These are phyloP conservation scores for Rosa lucieae DNA, from an alignment of 306 rosid species.

Conservation along the genomic window DNA sequence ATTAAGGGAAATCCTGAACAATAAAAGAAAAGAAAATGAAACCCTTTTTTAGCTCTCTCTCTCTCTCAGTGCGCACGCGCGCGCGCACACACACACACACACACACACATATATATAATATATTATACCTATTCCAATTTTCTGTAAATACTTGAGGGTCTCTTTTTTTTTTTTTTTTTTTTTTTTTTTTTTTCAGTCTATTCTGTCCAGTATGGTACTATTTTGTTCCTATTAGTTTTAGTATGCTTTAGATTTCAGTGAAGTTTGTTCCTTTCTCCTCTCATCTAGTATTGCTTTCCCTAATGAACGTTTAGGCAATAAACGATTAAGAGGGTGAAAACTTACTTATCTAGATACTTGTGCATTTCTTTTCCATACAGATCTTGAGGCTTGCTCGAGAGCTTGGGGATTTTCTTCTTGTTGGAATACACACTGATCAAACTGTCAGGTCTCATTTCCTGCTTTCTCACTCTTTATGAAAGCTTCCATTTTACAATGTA, in stretches of 20 bases:
- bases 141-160: no score
- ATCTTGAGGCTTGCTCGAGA: constrained; percentile 84
- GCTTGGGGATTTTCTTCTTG: constrained; percentile 95
- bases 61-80: no score
- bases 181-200: not conserved
- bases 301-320: not conserved
- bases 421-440: constrained; percentile 94
- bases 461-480: constrained; percentile 1
- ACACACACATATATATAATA: not conserved
- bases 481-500: not conserved
- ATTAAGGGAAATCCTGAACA: not conserved
- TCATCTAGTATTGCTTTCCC: not conserved
- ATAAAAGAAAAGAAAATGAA: not conserved
- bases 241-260: not conserved
- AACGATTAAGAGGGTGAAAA: not conserved
- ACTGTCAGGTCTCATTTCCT: constrained; percentile 65
- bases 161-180: not conserved
- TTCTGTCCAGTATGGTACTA: not conserved
- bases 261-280: not conserved
- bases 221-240: not conserved
- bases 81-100: not conserved
- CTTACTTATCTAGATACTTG: not conserved
- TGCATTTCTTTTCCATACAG: constrained; percentile 37
- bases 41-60: not conserved
- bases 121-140: not conserved